These are phyloP conservation scores for Mucuna pruriens DNA, from an alignment of 306 rosid genomes.

Conservation along the genomic window DNA sequence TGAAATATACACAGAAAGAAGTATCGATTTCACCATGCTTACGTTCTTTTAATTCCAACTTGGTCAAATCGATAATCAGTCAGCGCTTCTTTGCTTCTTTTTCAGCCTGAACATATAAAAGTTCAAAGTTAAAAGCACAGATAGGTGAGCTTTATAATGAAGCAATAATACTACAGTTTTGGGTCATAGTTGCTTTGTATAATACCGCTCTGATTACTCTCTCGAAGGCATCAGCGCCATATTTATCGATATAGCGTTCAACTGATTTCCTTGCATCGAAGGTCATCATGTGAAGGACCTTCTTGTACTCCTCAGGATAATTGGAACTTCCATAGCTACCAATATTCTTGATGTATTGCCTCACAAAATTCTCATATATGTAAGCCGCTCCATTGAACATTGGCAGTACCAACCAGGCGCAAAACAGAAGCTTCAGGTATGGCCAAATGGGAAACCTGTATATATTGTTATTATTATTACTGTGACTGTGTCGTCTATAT, in stretches of 20 bases:
- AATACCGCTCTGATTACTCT: conserved; percentile 72
- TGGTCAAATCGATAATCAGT: not conserved
- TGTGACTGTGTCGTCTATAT: not conserved
- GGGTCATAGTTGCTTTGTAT: not conserved
- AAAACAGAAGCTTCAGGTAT: conserved; percentile 71
- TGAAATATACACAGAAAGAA: not conserved
- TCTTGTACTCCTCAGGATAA: conserved; percentile 62
- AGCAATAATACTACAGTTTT: not conserved
- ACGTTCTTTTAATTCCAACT: conserved; percentile 5
- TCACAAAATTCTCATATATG: conserved; percentile 72
- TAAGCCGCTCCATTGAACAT: conserved; percentile 92
- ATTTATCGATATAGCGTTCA: conserved; percentile 65
- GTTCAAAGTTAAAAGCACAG: not conserved
- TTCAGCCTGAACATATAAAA: conserved; percentile 69
- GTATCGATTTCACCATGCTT: not conserved
- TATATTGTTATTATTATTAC: not conserved
- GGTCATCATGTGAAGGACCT: conserved; percentile 81
- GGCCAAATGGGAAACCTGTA: conserved; percentile 86
- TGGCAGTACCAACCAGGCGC: conserved; percentile 89
- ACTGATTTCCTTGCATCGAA: conserved; percentile 81
- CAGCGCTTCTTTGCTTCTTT: conserved; percentile 80
- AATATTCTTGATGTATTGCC: conserved; percentile 63
- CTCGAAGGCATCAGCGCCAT: conserved; percentile 80
- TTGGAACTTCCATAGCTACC: conserved; percentile 45
- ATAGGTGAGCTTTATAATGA: not conserved